Base-by-base conservation (phyloP, 768 basidiomycete species). In the Rhodotorula kratochvilovae region DNA sequence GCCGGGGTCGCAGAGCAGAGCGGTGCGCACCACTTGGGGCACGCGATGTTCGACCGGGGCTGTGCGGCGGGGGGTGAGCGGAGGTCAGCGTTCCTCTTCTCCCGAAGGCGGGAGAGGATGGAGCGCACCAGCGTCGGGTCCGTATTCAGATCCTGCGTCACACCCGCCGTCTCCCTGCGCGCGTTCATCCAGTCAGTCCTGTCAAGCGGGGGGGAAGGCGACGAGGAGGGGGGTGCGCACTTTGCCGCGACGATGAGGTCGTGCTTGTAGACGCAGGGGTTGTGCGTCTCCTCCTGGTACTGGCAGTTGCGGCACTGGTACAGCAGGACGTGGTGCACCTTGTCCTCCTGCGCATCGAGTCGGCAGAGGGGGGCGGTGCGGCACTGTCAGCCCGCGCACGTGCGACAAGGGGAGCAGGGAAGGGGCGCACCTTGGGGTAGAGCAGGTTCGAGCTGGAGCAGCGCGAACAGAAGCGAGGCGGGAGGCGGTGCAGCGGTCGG, bases 191-290 rank as follows among this genome's bases (percentile, higher is more conserved):
- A 4, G 48, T 27, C n/a, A 21, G 51, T 8, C 0, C 15, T 15
- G 51, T 29, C 12, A 55, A 31, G 29, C 45, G 16, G 5, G 27
- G 66, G 7, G 27, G 16, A 25, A 5, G 11, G 35, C 2, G 13
- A 23, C 5, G 5, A 13, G 27, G 63, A 36, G 43, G 29, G 31
- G 39, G 55, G 57, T 42, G 80, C 83, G 76, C 77, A 95, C 95
- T 91, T 93, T 67, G 94, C 92, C 46, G 93, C 89, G 0, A 90
- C 95, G 76, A 96, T 82, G 82, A 97, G 81, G 81, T 97, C 95
- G 69, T 98, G 95, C 78, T 88, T 84, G 79, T 96, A 97, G 27
- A 98, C 93, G 77, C 91, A 91, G 76, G 88, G 87, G 80, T 92
- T 92, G 29, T 90, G 88, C 35, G 88, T 87, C 70, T 87, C 86